A percentile compares a stretch with the other conserved stretches of the same genome.
Evolutionary conservation across 2,329 filamentous ascomycete genomes (phyloP).

Genomic region (Chrysoporthe austroafricana): DNA sequence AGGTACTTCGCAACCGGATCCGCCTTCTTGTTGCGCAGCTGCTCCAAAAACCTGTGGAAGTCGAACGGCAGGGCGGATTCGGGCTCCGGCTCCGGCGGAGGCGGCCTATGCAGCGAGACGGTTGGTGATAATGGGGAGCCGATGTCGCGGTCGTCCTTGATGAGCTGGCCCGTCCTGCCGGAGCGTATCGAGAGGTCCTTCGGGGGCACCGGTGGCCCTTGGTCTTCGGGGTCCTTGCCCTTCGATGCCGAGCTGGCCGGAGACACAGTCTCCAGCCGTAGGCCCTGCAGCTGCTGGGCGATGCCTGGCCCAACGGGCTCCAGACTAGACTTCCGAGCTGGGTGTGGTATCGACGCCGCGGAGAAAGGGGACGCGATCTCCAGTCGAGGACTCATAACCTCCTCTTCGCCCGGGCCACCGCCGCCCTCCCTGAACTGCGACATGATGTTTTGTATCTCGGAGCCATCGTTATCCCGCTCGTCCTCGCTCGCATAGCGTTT

Average conservation of each 20-base stretch:
- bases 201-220: conserved; percentile 61
- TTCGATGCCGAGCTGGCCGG: conserved; percentile 43
- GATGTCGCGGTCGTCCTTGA: conserved; percentile 43
- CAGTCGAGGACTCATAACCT: conserved; percentile 89
- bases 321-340: conserved; percentile 83
- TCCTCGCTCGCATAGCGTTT: conserved; percentile 62
- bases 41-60: conserved; percentile 95
- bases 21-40: conserved; percentile 94
- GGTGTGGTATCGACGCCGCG: conserved; percentile 65
- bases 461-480: conserved; percentile 70
- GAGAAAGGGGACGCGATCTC: conserved; percentile 80
- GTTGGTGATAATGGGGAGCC: conserved; percentile 52
- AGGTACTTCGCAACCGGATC: conserved; percentile 96
- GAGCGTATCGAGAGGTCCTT: conserved; percentile 55
- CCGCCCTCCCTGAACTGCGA: conserved; percentile 84
- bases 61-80: conserved; percentile 91
- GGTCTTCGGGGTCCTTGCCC: conserved; percentile 47
- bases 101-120: conserved; percentile 61
- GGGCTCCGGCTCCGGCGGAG: conserved; percentile 73
- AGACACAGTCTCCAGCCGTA: conserved; percentile 46
- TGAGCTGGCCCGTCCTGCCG: conserved; percentile 40
- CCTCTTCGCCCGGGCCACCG: conserved; percentile 72
- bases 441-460: conserved; percentile 97
- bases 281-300: conserved; percentile 50
- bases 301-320: conserved; percentile 66